Conservation (phyloP, 2,329 filamentous ascomycete genomes). For the Boeremia lycopersici region DNA sequence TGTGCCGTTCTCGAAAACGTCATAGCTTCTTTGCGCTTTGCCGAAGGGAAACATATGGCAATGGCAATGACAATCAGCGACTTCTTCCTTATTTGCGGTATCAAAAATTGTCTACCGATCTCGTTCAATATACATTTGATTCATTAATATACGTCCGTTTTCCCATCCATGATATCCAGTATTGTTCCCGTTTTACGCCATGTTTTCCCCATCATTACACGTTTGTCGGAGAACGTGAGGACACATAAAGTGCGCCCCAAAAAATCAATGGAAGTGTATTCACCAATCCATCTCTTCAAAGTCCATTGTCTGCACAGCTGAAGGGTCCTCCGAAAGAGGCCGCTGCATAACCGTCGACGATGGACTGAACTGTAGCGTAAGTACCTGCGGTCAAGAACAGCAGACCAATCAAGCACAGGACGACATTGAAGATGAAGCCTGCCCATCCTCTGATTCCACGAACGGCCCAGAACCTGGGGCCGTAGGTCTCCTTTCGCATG, state of each 20-base stretch:
- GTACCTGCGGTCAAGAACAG: constrained; percentile 83
- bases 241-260: background rate
- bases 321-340: constrained; percentile 74
- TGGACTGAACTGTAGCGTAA: constrained; percentile 73
- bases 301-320: constrained; percentile 71
- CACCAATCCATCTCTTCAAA: constrained; percentile 46
- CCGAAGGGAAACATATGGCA: constrained; percentile 1
- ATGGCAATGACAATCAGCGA: no score
- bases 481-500: constrained; percentile 71
- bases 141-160: background rate
- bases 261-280: background rate
- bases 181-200: background rate
- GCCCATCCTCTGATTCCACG: constrained; percentile 60
- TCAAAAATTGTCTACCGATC: no score
- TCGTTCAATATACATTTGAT: background rate
- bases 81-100: no score
- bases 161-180: background rate
- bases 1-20: constrained; percentile 35
- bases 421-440: constrained; percentile 70
- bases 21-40: constrained; percentile 29
- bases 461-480: constrained; percentile 58
- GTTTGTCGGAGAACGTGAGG: background rate
- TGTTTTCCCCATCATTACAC: constrained; percentile 1
- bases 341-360: constrained; percentile 72
- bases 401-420: constrained; percentile 76